These are phyloP conservation scores for Taiozyma sp. DNA, from an alignment of 1,139 yeast species.

Conservation along the genomic window DNA sequence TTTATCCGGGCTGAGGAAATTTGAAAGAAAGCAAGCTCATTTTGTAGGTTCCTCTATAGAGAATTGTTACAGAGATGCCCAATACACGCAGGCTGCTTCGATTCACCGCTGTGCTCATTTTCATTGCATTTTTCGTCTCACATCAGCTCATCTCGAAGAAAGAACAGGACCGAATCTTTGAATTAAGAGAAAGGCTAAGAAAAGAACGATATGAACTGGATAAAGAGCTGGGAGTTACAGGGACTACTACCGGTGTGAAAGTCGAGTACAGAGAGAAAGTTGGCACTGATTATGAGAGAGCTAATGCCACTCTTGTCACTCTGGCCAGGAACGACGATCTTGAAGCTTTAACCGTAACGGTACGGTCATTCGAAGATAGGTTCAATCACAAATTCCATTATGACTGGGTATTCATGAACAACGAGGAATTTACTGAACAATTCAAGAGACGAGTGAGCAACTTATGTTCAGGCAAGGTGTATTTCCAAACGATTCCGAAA, in stretches of 20 bases:
- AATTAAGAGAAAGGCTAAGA: slow-evolving; percentile 13
- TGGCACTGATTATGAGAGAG: slow-evolving; percentile 21
- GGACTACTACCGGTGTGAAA: slow-evolving; percentile 2
- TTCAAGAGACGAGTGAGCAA: slow-evolving; percentile 44
- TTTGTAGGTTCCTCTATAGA: no score
- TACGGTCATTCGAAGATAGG: slow-evolving; percentile 60
- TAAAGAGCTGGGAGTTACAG: slow-evolving; percentile 6
- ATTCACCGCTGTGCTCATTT: slow-evolving; percentile 12
- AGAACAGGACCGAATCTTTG: slow-evolving; percentile 13
- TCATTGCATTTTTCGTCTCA: slow-evolving; percentile 13
- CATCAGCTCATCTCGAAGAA: slow-evolving; percentile 17
- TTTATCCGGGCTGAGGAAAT: no score
- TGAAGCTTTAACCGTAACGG: slow-evolving; percentile 41
- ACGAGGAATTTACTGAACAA: slow-evolving; percentile 52
- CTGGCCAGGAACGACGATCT: slow-evolving; percentile 58
- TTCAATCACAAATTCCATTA: slow-evolving; percentile 63
- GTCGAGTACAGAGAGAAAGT: slow-evolving; percentile 4
- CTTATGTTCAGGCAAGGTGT: slow-evolving; percentile 53
- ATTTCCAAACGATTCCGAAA: slow-evolving; percentile 54
- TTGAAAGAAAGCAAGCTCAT: no score
- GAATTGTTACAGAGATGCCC: slow-evolving; percentile 5
- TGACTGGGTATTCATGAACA: slow-evolving; percentile 71
- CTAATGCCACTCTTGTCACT: slow-evolving; percentile 57
- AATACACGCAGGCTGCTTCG: slow-evolving; percentile 11
- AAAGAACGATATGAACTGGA: slow-evolving; percentile 13